Evolutionary conservation across 164 flowering plant species (phyloP).

Genomic region (Vitis rotundifolia): DNA sequence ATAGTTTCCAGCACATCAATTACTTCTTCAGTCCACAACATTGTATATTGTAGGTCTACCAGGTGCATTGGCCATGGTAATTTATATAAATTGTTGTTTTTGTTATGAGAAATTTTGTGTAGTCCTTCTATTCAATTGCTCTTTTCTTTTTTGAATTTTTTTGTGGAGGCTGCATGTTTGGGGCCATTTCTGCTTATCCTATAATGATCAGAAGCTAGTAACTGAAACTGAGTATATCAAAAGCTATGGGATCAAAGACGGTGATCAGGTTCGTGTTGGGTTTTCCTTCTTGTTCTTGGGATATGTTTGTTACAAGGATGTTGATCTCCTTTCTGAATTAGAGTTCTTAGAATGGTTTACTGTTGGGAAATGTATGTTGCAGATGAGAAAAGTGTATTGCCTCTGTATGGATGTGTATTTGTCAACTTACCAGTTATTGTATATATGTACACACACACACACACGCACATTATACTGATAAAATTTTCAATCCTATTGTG

Average conservation of each 20-base stretch:
- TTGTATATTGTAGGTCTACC: no score
- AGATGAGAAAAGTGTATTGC: no score
- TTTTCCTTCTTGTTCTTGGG: background rate
- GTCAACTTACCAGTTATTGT: no score
- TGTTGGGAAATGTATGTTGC: no score
- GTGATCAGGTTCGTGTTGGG: constrained; percentile 69
- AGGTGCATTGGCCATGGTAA: background rate
- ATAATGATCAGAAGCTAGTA: constrained; percentile 56
- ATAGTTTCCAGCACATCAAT: no score
- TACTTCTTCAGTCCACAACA: no score
- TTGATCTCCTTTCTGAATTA: background rate
- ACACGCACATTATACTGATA: no score
- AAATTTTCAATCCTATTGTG: no score
- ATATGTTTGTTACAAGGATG: background rate
- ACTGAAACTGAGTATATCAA: constrained; percentile 42
- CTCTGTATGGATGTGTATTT: no score
- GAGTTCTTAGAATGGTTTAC: background rate
- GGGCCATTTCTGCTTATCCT: constrained; percentile 85
- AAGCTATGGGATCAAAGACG: constrained; percentile 66
- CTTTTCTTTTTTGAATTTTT: background rate
- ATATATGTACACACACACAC: no score
- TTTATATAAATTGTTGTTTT: background rate
- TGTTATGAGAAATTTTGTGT: background rate
- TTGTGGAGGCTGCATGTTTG: constrained; percentile 76
- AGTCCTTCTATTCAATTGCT: background rate